These are phyloP conservation scores for Cryptosporidium sp. DNA, from an alignment of 169 alveolate species.

Conservation along the genomic window DNA sequence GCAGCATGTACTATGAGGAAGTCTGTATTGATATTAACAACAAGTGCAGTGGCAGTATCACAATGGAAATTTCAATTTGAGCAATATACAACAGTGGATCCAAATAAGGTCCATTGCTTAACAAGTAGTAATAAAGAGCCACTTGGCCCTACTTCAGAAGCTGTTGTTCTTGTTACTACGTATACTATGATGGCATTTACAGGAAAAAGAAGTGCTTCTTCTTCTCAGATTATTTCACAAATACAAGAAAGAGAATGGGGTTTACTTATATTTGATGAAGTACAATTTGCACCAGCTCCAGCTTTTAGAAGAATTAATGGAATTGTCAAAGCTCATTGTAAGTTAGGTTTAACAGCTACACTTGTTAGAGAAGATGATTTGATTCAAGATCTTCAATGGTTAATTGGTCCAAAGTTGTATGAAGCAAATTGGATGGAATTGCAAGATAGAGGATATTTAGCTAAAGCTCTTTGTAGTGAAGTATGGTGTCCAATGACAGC, in stretches of 20 bases:
- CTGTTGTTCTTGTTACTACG: slow-evolving; percentile 95
- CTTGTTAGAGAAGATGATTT: slow-evolving; percentile 98
- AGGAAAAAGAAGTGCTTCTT: slow-evolving; percentile 91
- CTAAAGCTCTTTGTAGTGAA: slow-evolving; percentile 97
- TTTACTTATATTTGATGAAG: slow-evolving; percentile 97
- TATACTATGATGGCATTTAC: slow-evolving; percentile 95
- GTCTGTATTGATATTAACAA: slow-evolving; percentile 90
- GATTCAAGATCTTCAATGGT: slow-evolving; percentile 96
- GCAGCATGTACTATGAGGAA: slow-evolving; percentile 97
- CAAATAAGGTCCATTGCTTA: slow-evolving; percentile 89
- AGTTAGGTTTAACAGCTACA: slow-evolving; percentile 99
- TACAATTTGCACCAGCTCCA: slow-evolving; percentile 98
- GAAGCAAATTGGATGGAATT: slow-evolving; percentile 99
- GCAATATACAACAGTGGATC: slow-evolving; percentile 91
- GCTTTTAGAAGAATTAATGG: slow-evolving; percentile 92
- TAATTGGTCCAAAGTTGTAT: slow-evolving; percentile 99
- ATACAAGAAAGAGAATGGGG: slow-evolving; percentile 97
- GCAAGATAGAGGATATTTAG: slow-evolving; percentile 96
- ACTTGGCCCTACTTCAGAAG: slow-evolving; percentile 87
- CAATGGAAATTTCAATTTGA: slow-evolving; percentile 91
- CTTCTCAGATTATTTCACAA: slow-evolving; percentile 87
- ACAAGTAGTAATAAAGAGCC: slow-evolving; percentile 94
- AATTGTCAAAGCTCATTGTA: slow-evolving; percentile 93
- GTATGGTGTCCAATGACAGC: slow-evolving; percentile 99
- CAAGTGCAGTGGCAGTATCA: slow-evolving; percentile 94